Conservation (phyloP, 176 grass and related monocot genomes). For the Pontederia paniculata region DNA sequence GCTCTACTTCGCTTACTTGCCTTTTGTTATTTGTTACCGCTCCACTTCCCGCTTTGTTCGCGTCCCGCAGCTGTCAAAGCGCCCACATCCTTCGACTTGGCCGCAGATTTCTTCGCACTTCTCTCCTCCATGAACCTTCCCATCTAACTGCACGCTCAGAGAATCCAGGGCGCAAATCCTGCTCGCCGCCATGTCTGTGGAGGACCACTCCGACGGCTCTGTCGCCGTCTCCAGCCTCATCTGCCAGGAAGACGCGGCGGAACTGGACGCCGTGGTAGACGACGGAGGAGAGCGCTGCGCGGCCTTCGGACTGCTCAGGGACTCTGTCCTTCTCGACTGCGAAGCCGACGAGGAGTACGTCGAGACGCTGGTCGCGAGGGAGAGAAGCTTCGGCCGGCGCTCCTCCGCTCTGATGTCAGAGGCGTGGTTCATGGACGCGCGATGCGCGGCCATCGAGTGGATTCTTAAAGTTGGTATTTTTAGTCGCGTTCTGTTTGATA, state of each 20-base stretch:
- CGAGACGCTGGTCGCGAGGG: slow-evolving; percentile 54
- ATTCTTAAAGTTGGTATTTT: slow-evolving; percentile 49
- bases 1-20: neutral
- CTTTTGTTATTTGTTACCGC: neutral
- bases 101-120: neutral
- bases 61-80: neutral
- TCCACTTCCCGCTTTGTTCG: neutral
- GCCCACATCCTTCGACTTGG: neutral
- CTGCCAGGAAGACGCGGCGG: slow-evolving; percentile 58
- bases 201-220: slow-evolving; percentile 16
- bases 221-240: slow-evolving; percentile 47
- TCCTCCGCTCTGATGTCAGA: slow-evolving; percentile 14
- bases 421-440: slow-evolving; percentile 38
- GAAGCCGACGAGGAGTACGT: slow-evolving; percentile 57
- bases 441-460: slow-evolving; percentile 44
- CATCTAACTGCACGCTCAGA: neutral
- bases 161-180: no score
- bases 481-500: neutral
- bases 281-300: neutral
- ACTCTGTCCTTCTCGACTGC: neutral
- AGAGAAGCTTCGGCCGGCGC: slow-evolving; percentile 34
- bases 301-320: neutral
- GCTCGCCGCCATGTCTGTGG: slow-evolving; percentile 4
- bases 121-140: neutral
- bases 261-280: slow-evolving; percentile 21